Base-by-base conservation (phyloP, 805 yeast genomes). In the Barnettozyma sucrosica region DNA sequence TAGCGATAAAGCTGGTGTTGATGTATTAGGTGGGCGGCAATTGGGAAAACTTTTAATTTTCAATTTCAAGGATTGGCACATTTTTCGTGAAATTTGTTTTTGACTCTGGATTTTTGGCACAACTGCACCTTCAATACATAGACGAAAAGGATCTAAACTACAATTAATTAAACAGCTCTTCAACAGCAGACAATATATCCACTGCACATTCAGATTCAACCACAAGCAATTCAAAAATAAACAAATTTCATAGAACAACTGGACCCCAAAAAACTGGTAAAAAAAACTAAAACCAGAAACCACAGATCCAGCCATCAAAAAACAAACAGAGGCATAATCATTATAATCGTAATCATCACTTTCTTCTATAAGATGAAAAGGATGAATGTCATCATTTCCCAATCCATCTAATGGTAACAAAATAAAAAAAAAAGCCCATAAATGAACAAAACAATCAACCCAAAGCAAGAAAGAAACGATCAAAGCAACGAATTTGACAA, bases 71-170 rank as follows among this genome's bases (percentile, higher is more conserved):
- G 21, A 43, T 47, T 42, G 46, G 50, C 50, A 43, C 44, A 43
- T 24, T 19, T 36, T 36, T 21, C n/a, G 13, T 13, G 24, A 25
- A 36, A 28, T 42, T 36, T 36, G 14, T 36, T 36, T 36, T 20
- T 47, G 47, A 47, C 44, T 40, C 44, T 24, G 46, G 28, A 32
- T 36, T 36, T 36, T 36, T 19, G 40, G 40, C 25, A 36, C 40
- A 7, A 7, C 11, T 3, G 9, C 24, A 10, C 16, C 8, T 14
- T 18, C 9, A 21, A 18, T 14, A 13, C 24, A 18, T 10, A 10
- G 21, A 36, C 40, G 13, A 36, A 36, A 21, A 21, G 37, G 18
- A 7, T 11, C 18, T 21, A 18, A 10, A 10, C 37, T 34, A 34
- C 37, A 34, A 34, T 10, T 3, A 8, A 7, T 18, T 34, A 18